These are phyloP conservation scores for Chlorella sp. DNA, from an alignment of 139 green algal genomes.

Conservation along the genomic window DNA sequence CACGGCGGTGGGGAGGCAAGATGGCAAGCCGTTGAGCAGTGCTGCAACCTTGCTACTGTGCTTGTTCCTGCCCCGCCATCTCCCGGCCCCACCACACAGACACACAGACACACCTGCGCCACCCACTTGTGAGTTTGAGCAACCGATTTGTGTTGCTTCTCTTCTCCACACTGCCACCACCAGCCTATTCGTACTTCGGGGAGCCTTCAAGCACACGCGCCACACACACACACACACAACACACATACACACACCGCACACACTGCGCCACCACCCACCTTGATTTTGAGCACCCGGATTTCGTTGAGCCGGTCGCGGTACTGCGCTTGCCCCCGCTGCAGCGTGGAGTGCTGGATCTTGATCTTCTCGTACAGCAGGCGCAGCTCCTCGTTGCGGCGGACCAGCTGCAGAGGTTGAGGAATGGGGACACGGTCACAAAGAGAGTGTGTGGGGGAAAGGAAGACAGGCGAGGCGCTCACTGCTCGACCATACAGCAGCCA, in stretches of 20 bases:
- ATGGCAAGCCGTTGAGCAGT: no score
- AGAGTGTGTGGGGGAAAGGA: no score
- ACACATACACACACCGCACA: no score
- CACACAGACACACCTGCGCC: no score
- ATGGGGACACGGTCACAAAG: background rate
- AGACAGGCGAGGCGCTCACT: no score
- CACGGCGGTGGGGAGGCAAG: background rate
- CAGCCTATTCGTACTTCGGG: no score
- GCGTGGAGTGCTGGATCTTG: constrained; percentile 89
- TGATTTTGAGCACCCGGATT: constrained; percentile 91
- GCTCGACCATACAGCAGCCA: no score
- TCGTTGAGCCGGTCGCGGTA: constrained; percentile 92
- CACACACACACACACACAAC: background rate
- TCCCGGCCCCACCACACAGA: no score
- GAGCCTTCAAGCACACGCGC: no score
- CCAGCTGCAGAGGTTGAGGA: constrained; percentile 47
- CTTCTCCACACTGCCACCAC: background rate
- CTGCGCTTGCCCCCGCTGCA: constrained; percentile 87
- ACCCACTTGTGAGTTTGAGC: no score
- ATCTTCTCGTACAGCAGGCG: constrained; percentile 96
- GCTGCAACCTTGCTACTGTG: background rate
- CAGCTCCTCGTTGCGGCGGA: constrained; percentile 93
- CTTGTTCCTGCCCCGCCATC: no score
- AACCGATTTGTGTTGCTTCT: no score
- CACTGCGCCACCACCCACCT: constrained; percentile 23